A percentile compares a stretch with the other conserved stretches of the same genome.
These are phyloP conservation scores for Microbotryum violaceum DNA, from an alignment of 1,284 basidiomycete genomes.

Conservation along the genomic window DNA sequence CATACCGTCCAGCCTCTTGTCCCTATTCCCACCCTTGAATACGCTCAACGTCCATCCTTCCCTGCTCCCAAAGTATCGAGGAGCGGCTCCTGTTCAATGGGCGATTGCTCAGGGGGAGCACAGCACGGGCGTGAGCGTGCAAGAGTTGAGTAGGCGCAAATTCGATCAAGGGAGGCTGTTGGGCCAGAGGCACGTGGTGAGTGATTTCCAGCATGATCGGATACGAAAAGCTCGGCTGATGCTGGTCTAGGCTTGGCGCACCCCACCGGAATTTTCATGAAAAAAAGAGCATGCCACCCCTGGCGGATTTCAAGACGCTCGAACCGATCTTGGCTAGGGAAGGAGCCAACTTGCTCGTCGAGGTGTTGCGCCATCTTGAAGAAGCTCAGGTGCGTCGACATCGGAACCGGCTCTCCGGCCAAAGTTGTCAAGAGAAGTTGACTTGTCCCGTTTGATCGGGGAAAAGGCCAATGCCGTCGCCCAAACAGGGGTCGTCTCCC, in stretches of 20 bases:
- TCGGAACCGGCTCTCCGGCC: not conserved
- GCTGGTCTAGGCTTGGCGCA: not conserved
- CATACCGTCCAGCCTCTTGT: slow-evolving; percentile 59
- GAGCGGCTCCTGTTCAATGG: slow-evolving; percentile 87
- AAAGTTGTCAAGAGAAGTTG: not conserved
- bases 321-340: slow-evolving; percentile 54
- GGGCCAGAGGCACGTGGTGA: slow-evolving; percentile 38
- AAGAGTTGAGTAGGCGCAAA: slow-evolving; percentile 40
- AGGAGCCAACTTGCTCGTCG: slow-evolving; percentile 66
- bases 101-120: slow-evolving; percentile 58
- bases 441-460: not conserved
- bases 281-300: slow-evolving; percentile 47
- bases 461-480: slow-evolving; percentile 47
- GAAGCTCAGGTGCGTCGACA: slow-evolving; percentile 47
- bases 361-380: slow-evolving; percentile 59
- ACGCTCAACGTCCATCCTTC: slow-evolving; percentile 91
- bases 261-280: too few species aligned
- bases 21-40: slow-evolving; percentile 55
- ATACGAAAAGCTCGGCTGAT: not conserved
- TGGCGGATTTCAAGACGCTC: slow-evolving; percentile 52
- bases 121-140: slow-evolving; percentile 62
- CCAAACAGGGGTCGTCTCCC: slow-evolving; percentile 47
- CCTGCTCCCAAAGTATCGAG: slow-evolving; percentile 76
- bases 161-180: slow-evolving; percentile 46
- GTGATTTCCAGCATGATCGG: slow-evolving; percentile 15